Percentiles rank a stretch among this genome's conserved stretches.
Evolutionary conservation across 2,329 filamentous ascomycete species (phyloP).

Genomic region (Cladosporium halotolerans): DNA sequence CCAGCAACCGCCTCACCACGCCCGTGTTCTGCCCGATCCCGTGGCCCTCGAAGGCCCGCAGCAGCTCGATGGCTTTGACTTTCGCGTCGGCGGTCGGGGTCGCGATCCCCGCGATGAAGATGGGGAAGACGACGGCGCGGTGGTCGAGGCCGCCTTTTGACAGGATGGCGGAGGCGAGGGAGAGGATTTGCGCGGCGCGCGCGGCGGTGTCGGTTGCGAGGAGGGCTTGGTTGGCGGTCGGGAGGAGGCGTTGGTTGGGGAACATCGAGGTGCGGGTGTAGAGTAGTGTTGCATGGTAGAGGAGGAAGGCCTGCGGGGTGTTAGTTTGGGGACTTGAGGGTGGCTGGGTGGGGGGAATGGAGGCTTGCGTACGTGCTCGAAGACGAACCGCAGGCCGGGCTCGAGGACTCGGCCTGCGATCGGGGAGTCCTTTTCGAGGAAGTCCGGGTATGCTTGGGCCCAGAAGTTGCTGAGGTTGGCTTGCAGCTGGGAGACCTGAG

Average conservation of each 20-base stretch:
- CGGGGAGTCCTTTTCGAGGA: conserved; percentile 18
- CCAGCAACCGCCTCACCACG: conserved; percentile 41
- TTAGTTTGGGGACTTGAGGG: conserved; percentile 19
- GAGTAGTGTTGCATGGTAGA: conserved; percentile 45
- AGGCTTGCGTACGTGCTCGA: conserved; percentile 39
- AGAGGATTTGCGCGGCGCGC: conserved; percentile 41
- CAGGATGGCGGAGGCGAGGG: conserved; percentile 37
- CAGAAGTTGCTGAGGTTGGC: conserved; percentile 25
- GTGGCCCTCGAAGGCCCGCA: conserved; percentile 42
- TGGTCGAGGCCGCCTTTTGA: conserved; percentile 33
- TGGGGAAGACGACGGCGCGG: conserved; percentile 46
- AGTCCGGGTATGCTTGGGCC: conserved; percentile 23
- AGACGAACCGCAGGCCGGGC: conserved; percentile 20
- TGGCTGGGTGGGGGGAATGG: conserved; percentile 34
- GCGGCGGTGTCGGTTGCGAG: conserved; percentile 39
- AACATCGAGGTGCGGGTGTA: conserved; percentile 52
- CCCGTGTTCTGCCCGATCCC: conserved; percentile 45
- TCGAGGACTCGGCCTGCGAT: conserved; percentile 29
- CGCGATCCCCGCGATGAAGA: conserved; percentile 49
- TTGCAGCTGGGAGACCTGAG: conserved; percentile 22
- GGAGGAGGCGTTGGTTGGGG: conserved; percentile 38
- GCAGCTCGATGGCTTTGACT: conserved; percentile 42
- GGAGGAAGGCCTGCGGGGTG: conserved; percentile 32
- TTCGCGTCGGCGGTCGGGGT: conserved; percentile 38
- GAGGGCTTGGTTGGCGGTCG: conserved; percentile 25